These are phyloP conservation scores for Syncephalastrum contaminatum DNA, from an alignment of 371 early-diverging fungal species.

Conservation along the genomic window DNA sequence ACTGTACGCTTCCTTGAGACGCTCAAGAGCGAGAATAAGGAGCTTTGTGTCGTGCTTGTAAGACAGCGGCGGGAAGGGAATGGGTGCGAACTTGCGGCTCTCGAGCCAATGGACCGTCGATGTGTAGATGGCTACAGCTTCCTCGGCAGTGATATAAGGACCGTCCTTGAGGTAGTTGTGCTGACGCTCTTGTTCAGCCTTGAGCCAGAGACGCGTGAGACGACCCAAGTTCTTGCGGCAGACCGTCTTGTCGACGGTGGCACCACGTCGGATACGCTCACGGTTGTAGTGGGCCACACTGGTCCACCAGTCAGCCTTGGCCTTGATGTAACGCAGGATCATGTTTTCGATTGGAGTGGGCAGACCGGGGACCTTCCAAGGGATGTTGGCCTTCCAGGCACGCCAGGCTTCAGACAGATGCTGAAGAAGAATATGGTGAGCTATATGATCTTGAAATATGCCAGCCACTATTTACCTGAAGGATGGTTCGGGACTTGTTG, in stretches of 20 bases:
- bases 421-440: slow-evolving; percentile 39
- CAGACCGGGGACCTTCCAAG: slow-evolving; percentile 98
- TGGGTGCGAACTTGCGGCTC: slow-evolving; percentile 95
- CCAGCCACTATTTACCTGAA: slow-evolving; percentile 24
- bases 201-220: slow-evolving; percentile 97
- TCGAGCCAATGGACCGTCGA: slow-evolving; percentile 99
- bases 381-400: slow-evolving; percentile 98
- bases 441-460: not conserved
- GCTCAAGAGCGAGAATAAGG: slow-evolving; percentile 93
- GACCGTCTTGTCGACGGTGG: slow-evolving; percentile 99
- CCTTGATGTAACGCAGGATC: slow-evolving; percentile 97
- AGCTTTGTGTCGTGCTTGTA: slow-evolving; percentile 99
- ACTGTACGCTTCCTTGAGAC: slow-evolving; percentile 93
- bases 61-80: slow-evolving; percentile 97
- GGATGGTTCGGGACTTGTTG: slow-evolving; percentile 93
- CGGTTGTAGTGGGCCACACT: slow-evolving; percentile 97
- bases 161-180: slow-evolving; percentile 98
- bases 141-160: slow-evolving; percentile 96
- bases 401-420: slow-evolving; percentile 99
- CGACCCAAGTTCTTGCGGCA: slow-evolving; percentile 98
- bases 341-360: slow-evolving; percentile 98
- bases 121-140: slow-evolving; percentile 97
- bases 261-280: slow-evolving; percentile 97
- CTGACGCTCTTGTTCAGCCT: slow-evolving; percentile 99
- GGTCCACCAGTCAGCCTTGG: slow-evolving; percentile 99